A percentile compares a stretch with the other conserved stretches of the same genome.
Evolutionary conservation across 257 asterid genomes (phyloP).

Genomic region (Solanum chilense): DNA sequence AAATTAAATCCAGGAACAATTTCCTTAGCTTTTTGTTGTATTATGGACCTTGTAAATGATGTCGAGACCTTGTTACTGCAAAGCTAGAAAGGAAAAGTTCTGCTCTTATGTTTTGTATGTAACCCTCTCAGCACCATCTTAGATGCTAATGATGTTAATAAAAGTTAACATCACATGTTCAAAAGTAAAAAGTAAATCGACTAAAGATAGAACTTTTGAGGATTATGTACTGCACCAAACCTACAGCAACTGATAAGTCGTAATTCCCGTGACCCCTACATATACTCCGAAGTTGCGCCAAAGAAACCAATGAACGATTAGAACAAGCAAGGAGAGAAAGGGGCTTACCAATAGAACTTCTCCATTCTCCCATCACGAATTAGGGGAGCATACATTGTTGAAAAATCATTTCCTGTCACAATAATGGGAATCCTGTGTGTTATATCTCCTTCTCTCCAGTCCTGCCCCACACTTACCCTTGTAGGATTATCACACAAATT

Average conservation of each 20-base stretch:
- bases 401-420: conserved; percentile 82
- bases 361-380: conserved; percentile 98
- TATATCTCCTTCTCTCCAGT: conserved; percentile 68
- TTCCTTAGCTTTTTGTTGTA: not conserved
- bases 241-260: not conserved
- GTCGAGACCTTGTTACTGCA: not conserved
- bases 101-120: not conserved
- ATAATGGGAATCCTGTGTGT: conserved; percentile 73
- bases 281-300: not conserved
- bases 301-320: not conserved
- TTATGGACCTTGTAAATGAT: not conserved
- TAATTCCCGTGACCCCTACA: not conserved
- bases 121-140: not conserved
- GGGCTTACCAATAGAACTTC: conserved; percentile 68
- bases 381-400: conserved; percentile 79
- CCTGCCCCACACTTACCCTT: conserved; percentile 91
- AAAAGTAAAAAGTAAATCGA: not conserved
- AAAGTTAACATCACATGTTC: not conserved
- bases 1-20: not conserved
- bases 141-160: not conserved
- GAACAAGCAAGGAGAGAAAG: not conserved
- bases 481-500: conserved; percentile 85
- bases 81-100: not conserved
- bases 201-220: not conserved
- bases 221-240: not conserved